Evolutionary conservation across 148 eudicot genomes (phyloP).

Genomic region (Selenicereus undatus): DNA sequence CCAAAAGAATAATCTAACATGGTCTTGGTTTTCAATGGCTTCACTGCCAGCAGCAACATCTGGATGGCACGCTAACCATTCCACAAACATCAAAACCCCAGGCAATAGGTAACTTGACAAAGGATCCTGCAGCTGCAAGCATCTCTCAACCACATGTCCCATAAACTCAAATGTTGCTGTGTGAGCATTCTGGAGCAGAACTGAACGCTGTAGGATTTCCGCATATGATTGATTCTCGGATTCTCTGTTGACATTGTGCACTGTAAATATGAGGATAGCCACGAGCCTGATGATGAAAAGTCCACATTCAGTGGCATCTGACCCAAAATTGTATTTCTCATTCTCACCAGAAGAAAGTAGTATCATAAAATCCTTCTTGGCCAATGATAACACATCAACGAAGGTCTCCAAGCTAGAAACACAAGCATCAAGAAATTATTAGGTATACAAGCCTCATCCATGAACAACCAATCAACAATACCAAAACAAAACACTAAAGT

Average conservation of each 20-base stretch:
- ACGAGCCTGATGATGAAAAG: constrained; percentile 65
- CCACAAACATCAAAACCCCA: constrained; percentile 79
- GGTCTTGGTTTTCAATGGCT: constrained; percentile 59
- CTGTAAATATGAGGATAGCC: constrained; percentile 73
- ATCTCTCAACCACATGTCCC: constrained; percentile 70
- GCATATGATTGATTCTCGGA: constrained; percentile 89
- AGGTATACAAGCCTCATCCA: not conserved
- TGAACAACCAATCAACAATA: not conserved
- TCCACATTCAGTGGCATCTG: constrained; percentile 71
- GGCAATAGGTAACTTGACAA: constrained; percentile 72
- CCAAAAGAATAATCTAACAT: constrained; percentile 74
- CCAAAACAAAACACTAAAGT: constrained; percentile 7
- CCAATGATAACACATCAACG: constrained; percentile 57
- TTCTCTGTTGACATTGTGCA: constrained; percentile 80
- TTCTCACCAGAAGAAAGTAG: constrained; percentile 69
- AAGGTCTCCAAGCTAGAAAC: constrained; percentile 84
- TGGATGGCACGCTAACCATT: constrained; percentile 87
- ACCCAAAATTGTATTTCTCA: constrained; percentile 69
- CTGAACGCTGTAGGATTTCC: constrained; percentile 78
- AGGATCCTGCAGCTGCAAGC: constrained; percentile 66
- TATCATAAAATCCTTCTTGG: constrained; percentile 51
- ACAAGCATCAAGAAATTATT: constrained; percentile 23
- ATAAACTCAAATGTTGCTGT: constrained; percentile 71
- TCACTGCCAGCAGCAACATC: constrained; percentile 62
- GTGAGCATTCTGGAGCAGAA: constrained; percentile 78